These are phyloP conservation scores for Tricladium varicosporioides DNA, from an alignment of 2,329 filamentous ascomycete genomes.

Conservation along the genomic window DNA sequence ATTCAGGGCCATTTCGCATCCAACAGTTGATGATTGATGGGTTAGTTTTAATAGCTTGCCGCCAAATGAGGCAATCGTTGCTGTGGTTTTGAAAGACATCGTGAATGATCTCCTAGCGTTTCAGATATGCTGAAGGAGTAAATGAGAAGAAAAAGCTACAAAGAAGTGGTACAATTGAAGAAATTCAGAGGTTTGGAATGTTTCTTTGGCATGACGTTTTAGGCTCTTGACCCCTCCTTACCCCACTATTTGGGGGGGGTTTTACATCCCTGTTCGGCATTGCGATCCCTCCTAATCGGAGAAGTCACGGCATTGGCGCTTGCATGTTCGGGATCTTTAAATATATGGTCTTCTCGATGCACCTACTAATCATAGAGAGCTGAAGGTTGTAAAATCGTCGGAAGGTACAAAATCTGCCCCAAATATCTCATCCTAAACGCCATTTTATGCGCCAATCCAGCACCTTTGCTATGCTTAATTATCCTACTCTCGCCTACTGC, in stretches of 20 bases:
- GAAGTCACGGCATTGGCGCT: slow-evolving; percentile 21
- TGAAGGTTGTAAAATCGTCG: neutral
- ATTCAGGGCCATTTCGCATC: slow-evolving; percentile 89
- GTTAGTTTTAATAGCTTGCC: slow-evolving; percentile 93
- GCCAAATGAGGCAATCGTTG: slow-evolving; percentile 87
- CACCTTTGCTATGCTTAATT: slow-evolving; percentile 25
- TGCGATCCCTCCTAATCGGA: slow-evolving; percentile 17
- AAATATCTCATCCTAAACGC: slow-evolving; percentile 23
- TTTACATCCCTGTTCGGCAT: slow-evolving; percentile 22
- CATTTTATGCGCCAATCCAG: slow-evolving; percentile 31
- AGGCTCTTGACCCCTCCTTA: slow-evolving; percentile 25
- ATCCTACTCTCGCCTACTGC: slow-evolving; percentile 22
- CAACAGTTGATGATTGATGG: slow-evolving; percentile 75
- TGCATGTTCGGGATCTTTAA: slow-evolving; percentile 11
- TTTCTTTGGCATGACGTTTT: slow-evolving; percentile 26
- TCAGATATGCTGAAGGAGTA: neutral
- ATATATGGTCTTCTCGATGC: neutral
- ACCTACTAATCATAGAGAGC: neutral
- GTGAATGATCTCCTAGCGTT: slow-evolving; percentile 24
- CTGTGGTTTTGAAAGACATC: slow-evolving; percentile 87
- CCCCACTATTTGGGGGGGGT: slow-evolving; percentile 17
- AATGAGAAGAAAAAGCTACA: neutral
- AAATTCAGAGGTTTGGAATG: neutral
- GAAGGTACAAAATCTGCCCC: neutral
- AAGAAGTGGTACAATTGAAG: neutral